Percentiles rank a stretch among this genome's conserved stretches.
These are phyloP conservation scores for Phytophthora pluvialis DNA, from an alignment of 352 stramenopile species.

Conservation along the genomic window DNA sequence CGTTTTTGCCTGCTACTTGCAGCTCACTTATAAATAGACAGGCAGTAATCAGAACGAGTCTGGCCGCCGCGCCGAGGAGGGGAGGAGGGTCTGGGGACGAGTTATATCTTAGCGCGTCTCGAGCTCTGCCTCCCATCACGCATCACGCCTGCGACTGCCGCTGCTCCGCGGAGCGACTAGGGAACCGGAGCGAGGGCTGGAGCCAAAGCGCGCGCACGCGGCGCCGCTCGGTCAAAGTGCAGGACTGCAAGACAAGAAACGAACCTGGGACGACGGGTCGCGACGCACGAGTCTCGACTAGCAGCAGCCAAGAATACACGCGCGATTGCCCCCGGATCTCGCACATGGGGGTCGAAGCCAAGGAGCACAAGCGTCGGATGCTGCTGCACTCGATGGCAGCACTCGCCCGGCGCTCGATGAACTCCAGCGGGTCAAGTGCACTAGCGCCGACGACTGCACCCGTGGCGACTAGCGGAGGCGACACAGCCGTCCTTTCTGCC, in stretches of 20 bases:
- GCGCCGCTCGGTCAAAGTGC: conserved; percentile 3
- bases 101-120: conserved; percentile 25
- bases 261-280: conserved; percentile 27
- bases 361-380: conserved; percentile 43
- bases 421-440: conserved; percentile 10
- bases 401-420: conserved; percentile 35
- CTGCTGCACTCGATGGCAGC: conserved; percentile 49
- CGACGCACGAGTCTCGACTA: conserved; percentile 17
- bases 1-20: conserved; percentile 19
- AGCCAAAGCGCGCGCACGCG: neutral
- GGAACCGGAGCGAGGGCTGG: conserved; percentile 11
- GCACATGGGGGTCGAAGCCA: conserved; percentile 45
- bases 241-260: conserved; percentile 28
- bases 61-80: conserved; percentile 14
- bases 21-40: conserved; percentile 42
- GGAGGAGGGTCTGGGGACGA: conserved; percentile 32
- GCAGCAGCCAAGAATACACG: conserved; percentile 28
- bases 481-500: conserved; percentile 32
- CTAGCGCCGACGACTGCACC: conserved; percentile 2
- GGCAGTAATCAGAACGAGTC: conserved; percentile 34
- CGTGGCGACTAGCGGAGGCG: conserved; percentile 23
- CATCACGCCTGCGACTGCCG: conserved; percentile 17
- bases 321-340: conserved; percentile 6
- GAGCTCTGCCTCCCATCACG: conserved; percentile 33
- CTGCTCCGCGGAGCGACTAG: conserved; percentile 3